These are phyloP conservation scores for Penicillium paxilli DNA, from an alignment of 495 filamentous ascomycete species.

Conservation along the genomic window DNA sequence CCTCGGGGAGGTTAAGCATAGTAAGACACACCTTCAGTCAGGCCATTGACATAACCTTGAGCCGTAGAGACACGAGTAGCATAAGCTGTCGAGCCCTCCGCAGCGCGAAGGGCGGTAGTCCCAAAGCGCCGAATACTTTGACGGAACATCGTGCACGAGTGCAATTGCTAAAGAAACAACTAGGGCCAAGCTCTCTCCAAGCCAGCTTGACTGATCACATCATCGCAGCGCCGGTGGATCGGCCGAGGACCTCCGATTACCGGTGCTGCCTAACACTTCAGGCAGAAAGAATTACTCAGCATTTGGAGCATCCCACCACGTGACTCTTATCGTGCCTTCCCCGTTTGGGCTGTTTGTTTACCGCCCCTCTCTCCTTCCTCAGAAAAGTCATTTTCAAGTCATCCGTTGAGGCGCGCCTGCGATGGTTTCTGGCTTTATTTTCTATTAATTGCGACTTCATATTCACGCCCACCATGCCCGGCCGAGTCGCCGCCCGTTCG, in stretches of 20 bases:
- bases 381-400: conserved; percentile 5
- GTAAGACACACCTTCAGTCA: conserved; percentile 76
- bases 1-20: background rate
- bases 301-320: too few species aligned
- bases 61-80: conserved; percentile 71
- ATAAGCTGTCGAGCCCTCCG: conserved; percentile 58
- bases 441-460: conserved; percentile 20
- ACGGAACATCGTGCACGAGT: conserved; percentile 51
- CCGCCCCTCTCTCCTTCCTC: conserved; percentile 14
- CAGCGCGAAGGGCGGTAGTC: conserved; percentile 51
- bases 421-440: conserved; percentile 25
- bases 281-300: background rate
- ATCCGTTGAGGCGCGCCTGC: conserved; percentile 24
- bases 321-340: conserved; percentile 39
- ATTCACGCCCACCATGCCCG: conserved; percentile 57
- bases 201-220: background rate
- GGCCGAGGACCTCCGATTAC: conserved; percentile 17
- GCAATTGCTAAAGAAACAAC: conserved; percentile 9
- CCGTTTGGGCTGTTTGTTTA: conserved; percentile 55
- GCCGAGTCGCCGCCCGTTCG: conserved; percentile 58
- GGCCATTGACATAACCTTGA: conserved; percentile 78
- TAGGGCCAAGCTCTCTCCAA: background rate
- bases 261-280: background rate
- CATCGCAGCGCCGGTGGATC: conserved; percentile 8
- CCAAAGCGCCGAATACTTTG: conserved; percentile 56